Evolutionary conservation across 768 basidiomycete species (phyloP).

Genomic region (Suillus sp.): DNA sequence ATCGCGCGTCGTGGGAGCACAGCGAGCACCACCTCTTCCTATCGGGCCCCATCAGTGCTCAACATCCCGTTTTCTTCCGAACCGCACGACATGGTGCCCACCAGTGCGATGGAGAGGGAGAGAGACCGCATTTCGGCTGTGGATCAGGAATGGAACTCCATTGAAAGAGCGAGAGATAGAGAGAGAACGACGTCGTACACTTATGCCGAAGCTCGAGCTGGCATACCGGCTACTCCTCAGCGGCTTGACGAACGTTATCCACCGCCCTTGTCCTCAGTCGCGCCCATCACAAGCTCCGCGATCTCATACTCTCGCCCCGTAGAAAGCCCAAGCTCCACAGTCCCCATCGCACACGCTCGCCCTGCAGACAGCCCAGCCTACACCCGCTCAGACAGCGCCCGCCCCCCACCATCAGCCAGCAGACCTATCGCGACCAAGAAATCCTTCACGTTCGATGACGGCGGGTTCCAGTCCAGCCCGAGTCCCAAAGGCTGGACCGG

Average conservation of each 20-base stretch:
- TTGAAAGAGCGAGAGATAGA: constrained; percentile 28
- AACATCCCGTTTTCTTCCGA: constrained; percentile 39
- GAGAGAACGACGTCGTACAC: constrained; percentile 19
- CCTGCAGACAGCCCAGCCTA: constrained; percentile 13
- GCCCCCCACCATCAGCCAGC: constrained; percentile 31
- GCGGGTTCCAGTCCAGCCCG: constrained; percentile 27
- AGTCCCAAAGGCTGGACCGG: constrained; percentile 25
- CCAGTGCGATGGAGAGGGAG: constrained; percentile 29
- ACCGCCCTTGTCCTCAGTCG: constrained; percentile 13
- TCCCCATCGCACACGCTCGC: not conserved
- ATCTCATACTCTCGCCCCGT: not conserved
- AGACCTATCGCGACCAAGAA: constrained; percentile 34
- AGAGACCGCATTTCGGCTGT: constrained; percentile 25
- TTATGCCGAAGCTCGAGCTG: constrained; percentile 28
- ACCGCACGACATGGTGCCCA: constrained; percentile 19
- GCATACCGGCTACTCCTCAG: constrained; percentile 7
- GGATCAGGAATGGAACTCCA: constrained; percentile 33
- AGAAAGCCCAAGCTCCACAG: not conserved
- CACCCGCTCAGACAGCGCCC: constrained; percentile 18
- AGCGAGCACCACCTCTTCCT: constrained; percentile 51
- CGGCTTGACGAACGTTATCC: constrained; percentile 23
- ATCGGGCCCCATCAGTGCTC: constrained; percentile 43
- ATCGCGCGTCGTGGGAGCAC: constrained; percentile 50
- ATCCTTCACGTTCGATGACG: constrained; percentile 28
- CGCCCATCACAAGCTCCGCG: constrained; percentile 20